A percentile compares a stretch with the other conserved stretches of the same genome.
phyloP scores from a whole-genome alignment of 140 eudicot species.

The Cichorium intybus region DNA sequence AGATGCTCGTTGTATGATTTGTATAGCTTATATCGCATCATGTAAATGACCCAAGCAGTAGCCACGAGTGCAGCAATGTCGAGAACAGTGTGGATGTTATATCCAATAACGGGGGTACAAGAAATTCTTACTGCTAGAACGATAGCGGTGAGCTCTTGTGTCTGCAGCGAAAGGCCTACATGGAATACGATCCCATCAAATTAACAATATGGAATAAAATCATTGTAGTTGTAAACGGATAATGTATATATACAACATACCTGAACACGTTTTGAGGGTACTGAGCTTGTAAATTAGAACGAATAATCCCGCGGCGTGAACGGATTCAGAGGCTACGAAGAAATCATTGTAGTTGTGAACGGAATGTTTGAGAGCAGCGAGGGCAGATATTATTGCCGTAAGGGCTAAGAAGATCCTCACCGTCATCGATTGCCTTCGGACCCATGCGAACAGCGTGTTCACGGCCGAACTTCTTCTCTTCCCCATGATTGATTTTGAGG shows the following conservation, averaged over 20 bases:
- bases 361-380: constrained; percentile 42
- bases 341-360: constrained; percentile 48
- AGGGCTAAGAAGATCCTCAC: constrained; percentile 51
- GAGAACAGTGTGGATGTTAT: constrained; percentile 69
- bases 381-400: constrained; percentile 28
- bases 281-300: constrained; percentile 70
- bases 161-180: constrained; percentile 73
- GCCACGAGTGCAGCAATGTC: constrained; percentile 54
- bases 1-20: constrained; percentile 60
- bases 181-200: neutral
- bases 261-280: constrained; percentile 67
- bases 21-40: constrained; percentile 68
- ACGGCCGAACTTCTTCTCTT: constrained; percentile 50
- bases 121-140: constrained; percentile 52
- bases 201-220: no score
- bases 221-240: no score
- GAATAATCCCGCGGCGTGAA: constrained; percentile 63
- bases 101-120: constrained; percentile 58
- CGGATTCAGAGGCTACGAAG: constrained; percentile 56
- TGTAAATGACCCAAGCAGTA: constrained; percentile 84
- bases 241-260: constrained; percentile 22
- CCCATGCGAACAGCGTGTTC: constrained; percentile 53
- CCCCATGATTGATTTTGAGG: constrained; percentile 41
- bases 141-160: constrained; percentile 84
- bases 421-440: constrained; percentile 53